A percentile compares a stretch with the other conserved stretches of the same genome.
Evolutionary conservation across 2,329 filamentous ascomycete genomes (phyloP).

Genomic region (Fusarium denticulatum): DNA sequence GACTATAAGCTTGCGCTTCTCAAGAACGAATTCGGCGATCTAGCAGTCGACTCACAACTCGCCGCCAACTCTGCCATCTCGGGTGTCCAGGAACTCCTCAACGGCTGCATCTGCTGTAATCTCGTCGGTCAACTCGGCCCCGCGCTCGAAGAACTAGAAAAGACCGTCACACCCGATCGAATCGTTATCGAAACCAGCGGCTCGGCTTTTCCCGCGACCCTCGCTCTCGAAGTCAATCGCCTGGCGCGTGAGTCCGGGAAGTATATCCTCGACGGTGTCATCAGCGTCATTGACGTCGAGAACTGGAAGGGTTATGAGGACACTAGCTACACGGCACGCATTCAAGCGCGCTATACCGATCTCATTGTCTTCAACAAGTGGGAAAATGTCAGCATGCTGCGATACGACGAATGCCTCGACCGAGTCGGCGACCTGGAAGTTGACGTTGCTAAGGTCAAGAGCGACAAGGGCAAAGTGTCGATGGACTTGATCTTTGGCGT

Average conservation of each 20-base stretch:
- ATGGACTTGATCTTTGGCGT: constrained; percentile 86
- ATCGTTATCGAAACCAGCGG: constrained; percentile 96
- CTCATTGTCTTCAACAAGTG: constrained; percentile 94
- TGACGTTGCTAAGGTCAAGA: constrained; percentile 86
- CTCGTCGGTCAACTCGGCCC: constrained; percentile 89
- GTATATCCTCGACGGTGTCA: constrained; percentile 85
- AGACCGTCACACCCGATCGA: constrained; percentile 72
- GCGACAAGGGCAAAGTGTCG: constrained; percentile 79
- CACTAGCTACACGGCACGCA: constrained; percentile 85
- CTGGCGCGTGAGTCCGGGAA: constrained; percentile 73
- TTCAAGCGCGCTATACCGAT: constrained; percentile 91
- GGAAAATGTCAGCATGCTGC: constrained; percentile 78
- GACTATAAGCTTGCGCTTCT: constrained; percentile 89
- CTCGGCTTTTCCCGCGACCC: constrained; percentile 85
- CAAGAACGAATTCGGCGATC: constrained; percentile 97
- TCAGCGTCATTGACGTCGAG: constrained; percentile 92
- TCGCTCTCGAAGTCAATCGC: constrained; percentile 90
- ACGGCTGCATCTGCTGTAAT: constrained; percentile 99
- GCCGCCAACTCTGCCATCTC: constrained; percentile 84
- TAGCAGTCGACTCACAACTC: constrained; percentile 92
- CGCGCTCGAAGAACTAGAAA: constrained; percentile 79
- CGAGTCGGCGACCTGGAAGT: constrained; percentile 83
- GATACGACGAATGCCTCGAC: constrained; percentile 82
- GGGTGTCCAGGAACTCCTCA: constrained; percentile 90
- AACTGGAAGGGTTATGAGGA: constrained; percentile 96